phyloP scores from a whole-genome alignment of 2,329 filamentous ascomycete genomes.

The Penicillium sp. region DNA sequence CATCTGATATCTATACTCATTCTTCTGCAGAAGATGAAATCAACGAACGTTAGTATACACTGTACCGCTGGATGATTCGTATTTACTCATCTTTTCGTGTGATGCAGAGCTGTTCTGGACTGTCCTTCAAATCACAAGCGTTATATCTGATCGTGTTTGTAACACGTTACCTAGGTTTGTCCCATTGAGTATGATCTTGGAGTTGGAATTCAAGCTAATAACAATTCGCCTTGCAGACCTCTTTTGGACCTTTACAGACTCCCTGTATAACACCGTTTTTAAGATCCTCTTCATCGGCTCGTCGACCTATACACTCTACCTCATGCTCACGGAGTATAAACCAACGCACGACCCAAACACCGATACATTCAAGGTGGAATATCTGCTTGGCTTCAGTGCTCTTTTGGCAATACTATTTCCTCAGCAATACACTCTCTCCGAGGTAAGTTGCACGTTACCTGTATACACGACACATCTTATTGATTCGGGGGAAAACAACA shows the following conservation, averaged over 20 bases:
- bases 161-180: slow-evolving; percentile 79
- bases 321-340: slow-evolving; percentile 97
- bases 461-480: not conserved
- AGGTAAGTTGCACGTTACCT: slow-evolving; percentile 41
- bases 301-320: slow-evolving; percentile 91
- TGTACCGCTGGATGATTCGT: not conserved
- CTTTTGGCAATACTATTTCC: slow-evolving; percentile 78
- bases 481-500: slow-evolving; percentile 35
- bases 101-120: slow-evolving; percentile 82
- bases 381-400: slow-evolving; percentile 77
- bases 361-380: slow-evolving; percentile 96
- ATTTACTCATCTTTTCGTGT: slow-evolving; percentile 11
- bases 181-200: not conserved
- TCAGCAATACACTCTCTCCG: slow-evolving; percentile 73
- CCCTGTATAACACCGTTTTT: slow-evolving; percentile 89
- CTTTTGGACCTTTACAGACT: slow-evolving; percentile 75
- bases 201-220: no score
- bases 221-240: slow-evolving; percentile 57
- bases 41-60: slow-evolving; percentile 67
- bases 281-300: slow-evolving; percentile 92
- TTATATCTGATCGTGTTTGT: slow-evolving; percentile 92
- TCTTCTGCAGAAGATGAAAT: slow-evolving; percentile 92
- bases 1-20: slow-evolving; percentile 93
- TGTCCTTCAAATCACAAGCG: slow-evolving; percentile 98
- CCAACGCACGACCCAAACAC: slow-evolving; percentile 95